Conservation (phyloP, 495 filamentous ascomycete species). For the Hypoxylon crocopeplum region DNA sequence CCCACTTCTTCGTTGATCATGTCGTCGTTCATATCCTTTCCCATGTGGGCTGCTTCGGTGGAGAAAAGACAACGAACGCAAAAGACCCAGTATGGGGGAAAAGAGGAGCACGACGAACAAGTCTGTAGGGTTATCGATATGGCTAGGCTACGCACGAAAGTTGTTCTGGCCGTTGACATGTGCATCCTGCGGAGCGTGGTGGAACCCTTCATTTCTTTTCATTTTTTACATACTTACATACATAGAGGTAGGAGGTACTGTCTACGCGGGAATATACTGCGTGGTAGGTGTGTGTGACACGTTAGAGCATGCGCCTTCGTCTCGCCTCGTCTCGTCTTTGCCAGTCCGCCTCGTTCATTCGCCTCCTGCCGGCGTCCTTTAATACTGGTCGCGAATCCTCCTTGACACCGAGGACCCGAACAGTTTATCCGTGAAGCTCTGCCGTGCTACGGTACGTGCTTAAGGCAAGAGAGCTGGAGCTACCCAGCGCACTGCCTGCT, state of each 20-base stretch:
- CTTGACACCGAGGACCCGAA: conserved; percentile 19
- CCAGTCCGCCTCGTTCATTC: no score
- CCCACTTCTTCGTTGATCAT: no score
- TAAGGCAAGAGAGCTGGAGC: no score
- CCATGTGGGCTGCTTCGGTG: no score
- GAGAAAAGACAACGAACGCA: no score
- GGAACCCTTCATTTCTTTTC: conserved; percentile 27
- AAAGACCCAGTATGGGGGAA: not conserved
- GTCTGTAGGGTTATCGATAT: not conserved
- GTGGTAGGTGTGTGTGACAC: no score
- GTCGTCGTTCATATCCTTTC: no score
- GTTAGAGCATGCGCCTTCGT: no score
- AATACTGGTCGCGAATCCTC: not conserved
- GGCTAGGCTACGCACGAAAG: conserved; percentile 25
- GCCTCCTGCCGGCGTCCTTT: not conserved
- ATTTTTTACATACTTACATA: no score
- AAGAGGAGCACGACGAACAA: not conserved
- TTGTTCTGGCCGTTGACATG: conserved; percentile 3
- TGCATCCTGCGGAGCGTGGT: conserved; percentile 18
- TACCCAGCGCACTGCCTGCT: not conserved
- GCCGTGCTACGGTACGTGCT: not conserved
- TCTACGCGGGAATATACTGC: no score
- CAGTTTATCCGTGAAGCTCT: not conserved
- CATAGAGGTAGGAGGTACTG: no score
- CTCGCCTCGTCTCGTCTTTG: no score